Percentiles rank a stretch among this genome's conserved stretches.
These are phyloP conservation scores for Graphium sp. DNA, from an alignment of 2,329 filamentous ascomycete genomes.

Conservation along the genomic window DNA sequence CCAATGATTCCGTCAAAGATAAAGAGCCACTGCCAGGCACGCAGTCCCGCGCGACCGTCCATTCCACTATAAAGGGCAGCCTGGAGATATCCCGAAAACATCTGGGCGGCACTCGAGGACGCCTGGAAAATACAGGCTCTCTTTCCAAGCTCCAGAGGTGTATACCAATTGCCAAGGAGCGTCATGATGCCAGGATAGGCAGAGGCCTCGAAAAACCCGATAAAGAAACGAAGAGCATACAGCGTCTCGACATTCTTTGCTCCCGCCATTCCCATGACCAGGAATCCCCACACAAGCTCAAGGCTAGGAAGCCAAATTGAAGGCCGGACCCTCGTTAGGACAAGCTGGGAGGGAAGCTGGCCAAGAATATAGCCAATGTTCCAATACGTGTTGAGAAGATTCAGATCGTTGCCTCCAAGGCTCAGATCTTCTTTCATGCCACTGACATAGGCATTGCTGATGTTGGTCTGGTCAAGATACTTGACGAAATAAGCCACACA, in stretches of 20 bases:
- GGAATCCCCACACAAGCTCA: constrained; percentile 15
- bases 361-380: constrained; percentile 42
- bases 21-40: constrained; percentile 28
- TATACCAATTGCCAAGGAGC: constrained; percentile 26
- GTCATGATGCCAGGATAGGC: constrained; percentile 20
- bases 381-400: constrained; percentile 34
- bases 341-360: constrained; percentile 18
- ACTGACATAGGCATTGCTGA: constrained; percentile 21
- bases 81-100: constrained; percentile 26
- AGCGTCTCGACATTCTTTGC: constrained; percentile 18
- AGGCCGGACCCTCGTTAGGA: constrained; percentile 20
- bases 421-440: constrained; percentile 32
- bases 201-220: constrained; percentile 19
- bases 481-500: constrained; percentile 21
- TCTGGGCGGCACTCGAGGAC: constrained; percentile 16
- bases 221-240: constrained; percentile 23
- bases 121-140: constrained; percentile 21
- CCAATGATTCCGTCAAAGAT: constrained; percentile 22
- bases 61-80: constrained; percentile 21
- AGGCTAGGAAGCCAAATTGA: constrained; percentile 20
- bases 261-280: constrained; percentile 18
- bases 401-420: constrained; percentile 35
- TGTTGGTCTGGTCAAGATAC: constrained; percentile 16
- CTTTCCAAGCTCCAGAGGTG: constrained; percentile 21
- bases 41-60: constrained; percentile 16